Conservation (phyloP, 164 flowering plant genomes). For the Akebia trifoliata region DNA sequence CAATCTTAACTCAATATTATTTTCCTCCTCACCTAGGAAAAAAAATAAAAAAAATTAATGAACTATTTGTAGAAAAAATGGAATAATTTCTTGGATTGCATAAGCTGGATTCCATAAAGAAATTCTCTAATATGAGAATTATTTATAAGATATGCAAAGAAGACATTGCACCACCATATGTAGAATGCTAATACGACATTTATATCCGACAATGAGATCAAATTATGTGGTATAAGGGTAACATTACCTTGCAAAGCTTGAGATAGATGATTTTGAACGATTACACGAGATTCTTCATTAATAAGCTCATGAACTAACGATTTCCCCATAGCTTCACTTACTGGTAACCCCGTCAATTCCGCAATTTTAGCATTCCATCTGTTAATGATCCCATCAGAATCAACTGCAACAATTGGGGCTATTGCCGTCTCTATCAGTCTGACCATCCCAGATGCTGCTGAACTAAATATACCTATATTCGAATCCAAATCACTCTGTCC, state of each 20-base stretch:
- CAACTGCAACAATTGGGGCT: conserved; percentile 27
- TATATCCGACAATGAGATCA: no score
- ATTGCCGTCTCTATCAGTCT: conserved; percentile 60
- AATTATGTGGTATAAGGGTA: no score
- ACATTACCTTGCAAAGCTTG: conserved; percentile 57
- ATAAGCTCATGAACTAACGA: conserved; percentile 41
- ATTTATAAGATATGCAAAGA: no score
- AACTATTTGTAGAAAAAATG: not conserved
- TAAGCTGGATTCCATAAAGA: no score
- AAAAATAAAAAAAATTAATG: not conserved
- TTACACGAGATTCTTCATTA: conserved; percentile 36
- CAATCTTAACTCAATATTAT: conserved; percentile 24
- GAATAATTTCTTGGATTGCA: not conserved
- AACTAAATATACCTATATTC: conserved; percentile 35
- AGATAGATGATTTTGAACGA: conserved; percentile 28
- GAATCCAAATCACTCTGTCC: conserved; percentile 15
- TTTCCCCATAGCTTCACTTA: conserved; percentile 49
- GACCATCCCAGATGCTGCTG: conserved; percentile 58
- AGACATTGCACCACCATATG: no score
- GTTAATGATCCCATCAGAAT: conserved; percentile 42
- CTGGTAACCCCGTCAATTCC: conserved; percentile 51
- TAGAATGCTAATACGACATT: no score
- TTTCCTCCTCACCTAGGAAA: conserved; percentile 28
- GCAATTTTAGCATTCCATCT: conserved; percentile 62
- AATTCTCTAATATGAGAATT: no score